phyloP scores from a whole-genome alignment of 805 yeast species.

The Hanseniaspora meyeri region DNA sequence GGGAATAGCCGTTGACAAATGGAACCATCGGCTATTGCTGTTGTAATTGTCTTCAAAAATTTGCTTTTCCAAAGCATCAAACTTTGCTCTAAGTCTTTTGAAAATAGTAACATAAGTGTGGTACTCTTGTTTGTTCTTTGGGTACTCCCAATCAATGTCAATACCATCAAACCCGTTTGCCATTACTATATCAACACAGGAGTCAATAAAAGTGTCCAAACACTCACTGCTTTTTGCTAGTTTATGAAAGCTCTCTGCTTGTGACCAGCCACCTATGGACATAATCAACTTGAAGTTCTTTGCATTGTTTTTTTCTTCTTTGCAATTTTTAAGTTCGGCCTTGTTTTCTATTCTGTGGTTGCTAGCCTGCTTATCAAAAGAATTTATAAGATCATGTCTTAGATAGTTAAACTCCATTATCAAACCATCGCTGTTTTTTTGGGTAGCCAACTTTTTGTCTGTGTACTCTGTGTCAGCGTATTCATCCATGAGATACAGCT shows the following conservation, averaged over 20 bases:
- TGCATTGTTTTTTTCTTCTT: conserved; percentile 9
- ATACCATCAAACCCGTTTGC: conserved; percentile 72
- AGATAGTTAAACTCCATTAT: conserved; percentile 38
- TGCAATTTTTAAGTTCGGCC: not conserved
- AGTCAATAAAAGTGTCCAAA: conserved; percentile 36
- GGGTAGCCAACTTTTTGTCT: not conserved
- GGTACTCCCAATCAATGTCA: conserved; percentile 94
- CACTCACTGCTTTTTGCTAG: conserved; percentile 30
- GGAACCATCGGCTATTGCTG: conserved; percentile 24
- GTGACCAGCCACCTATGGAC: conserved; percentile 79
- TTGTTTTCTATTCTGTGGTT: not conserved
- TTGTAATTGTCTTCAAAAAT: conserved; percentile 16
- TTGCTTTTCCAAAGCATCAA: conserved; percentile 31
- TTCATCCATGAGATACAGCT: conserved; percentile 42
- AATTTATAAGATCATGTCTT: conserved; percentile 24
- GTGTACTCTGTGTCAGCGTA: conserved; percentile 42
- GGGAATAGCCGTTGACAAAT: conserved; percentile 68
- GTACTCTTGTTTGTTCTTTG: conserved; percentile 38
- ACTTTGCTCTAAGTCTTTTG: conserved; percentile 28
- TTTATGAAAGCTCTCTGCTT: conserved; percentile 37
- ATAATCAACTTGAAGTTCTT: conserved; percentile 43
- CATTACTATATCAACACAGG: conserved; percentile 37
- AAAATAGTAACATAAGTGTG: conserved; percentile 35
- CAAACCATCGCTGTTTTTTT: conserved; percentile 31
- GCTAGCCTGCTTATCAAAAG: not conserved